Conservation (phyloP, 257 asterid species). For the Anisodus tanguticus region DNA sequence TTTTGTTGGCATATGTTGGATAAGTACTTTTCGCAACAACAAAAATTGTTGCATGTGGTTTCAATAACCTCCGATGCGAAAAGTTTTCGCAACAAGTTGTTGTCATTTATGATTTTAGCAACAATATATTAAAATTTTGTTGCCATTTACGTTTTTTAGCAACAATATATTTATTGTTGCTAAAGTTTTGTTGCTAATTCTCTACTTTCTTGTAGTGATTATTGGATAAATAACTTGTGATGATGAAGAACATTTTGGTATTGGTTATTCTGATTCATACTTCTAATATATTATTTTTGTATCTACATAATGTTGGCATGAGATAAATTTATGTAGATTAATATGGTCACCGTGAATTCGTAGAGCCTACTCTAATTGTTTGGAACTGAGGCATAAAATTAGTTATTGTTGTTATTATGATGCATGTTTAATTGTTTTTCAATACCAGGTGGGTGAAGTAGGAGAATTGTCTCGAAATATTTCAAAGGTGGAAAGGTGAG, state of each 20-base stretch:
- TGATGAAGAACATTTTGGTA: neutral
- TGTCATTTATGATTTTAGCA: no score
- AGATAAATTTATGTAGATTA: neutral
- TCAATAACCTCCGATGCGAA: no score
- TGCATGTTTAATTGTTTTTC: neutral
- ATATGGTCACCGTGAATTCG: neutral
- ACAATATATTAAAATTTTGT: no score
- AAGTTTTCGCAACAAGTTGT: no score
- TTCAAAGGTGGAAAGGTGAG: constrained; percentile 82
- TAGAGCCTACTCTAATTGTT: neutral
- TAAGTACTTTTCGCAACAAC: no score
- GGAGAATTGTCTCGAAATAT: constrained; percentile 72
- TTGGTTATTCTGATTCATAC: neutral
- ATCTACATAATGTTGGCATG: neutral
- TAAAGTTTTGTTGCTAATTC: no score
- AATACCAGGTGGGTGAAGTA: constrained; percentile 67
- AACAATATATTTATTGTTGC: no score
- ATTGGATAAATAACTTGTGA: neutral
- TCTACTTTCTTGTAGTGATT: no score
- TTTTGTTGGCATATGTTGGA: no score
- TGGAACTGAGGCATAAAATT: neutral
- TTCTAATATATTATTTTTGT: neutral
- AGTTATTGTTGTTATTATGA: neutral
- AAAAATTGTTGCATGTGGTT: no score
- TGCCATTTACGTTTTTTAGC: no score